Evolutionary conservation across 2,329 filamentous ascomycete genomes (phyloP), one percentile per base, ranked within the genome.

Genomic region (Colletotrichum tabaci): DNA sequence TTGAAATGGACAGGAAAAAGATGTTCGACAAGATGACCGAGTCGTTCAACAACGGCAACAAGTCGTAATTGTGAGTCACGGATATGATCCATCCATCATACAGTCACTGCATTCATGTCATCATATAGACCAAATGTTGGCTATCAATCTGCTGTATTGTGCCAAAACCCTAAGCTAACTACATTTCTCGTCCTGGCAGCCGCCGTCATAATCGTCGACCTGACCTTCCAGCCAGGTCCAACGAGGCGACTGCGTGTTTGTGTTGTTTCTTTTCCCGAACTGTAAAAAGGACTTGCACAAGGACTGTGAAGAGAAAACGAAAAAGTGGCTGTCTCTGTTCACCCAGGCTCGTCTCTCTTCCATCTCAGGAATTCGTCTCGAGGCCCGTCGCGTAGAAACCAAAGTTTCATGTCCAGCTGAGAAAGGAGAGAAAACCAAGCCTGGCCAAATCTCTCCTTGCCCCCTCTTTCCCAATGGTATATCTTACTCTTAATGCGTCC

Each of bases 111-210:
- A 35, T 35, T 38, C 35, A 38, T 3, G 2, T 38, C 35, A 38
- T 38, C 35, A 38, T 3, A 23, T 8, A 21, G 9, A 38, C 18
- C 21, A 4, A 38, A 4, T 12, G 2, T 50, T 71, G 70, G 70
- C 55, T 55, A 57, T 61, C 70, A 72, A 62, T 72, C 42, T 72
- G 66, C 49, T 72, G 66, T 66, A 71, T 72, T 72, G 66, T 40
- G 67, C 61, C 66, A 57, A 61, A 38, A 49, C 52, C 40, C 66
- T 70, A 70, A 65, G 38, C 70, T 72, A 72, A 72, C 66, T 65
- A 72, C 70, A 66, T 49, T 53, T 55, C 67, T 49, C 21, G 44
- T 30, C 70, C 61, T 66, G 49, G 42, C 66, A 72, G 67, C 61
- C 61, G 66, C 55, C 61, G 53, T 50, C 70, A 58, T 71, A 8